These are phyloP conservation scores for Poronia punctata DNA, from an alignment of 495 filamentous ascomycete species.

Conservation along the genomic window DNA sequence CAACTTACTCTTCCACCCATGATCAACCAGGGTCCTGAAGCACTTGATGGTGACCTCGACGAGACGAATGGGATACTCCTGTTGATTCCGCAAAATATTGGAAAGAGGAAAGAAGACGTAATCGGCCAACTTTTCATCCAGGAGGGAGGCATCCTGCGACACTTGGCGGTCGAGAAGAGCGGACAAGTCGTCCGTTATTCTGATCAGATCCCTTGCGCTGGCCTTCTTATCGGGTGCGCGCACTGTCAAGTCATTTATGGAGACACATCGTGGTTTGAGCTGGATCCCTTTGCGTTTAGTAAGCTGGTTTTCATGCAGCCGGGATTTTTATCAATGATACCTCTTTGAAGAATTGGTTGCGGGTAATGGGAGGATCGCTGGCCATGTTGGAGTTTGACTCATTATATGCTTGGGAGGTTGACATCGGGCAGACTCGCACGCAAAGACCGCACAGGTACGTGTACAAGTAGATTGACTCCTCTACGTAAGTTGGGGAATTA, in stretches of 20 bases:
- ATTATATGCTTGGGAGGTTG: conserved; percentile 4
- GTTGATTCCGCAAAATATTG: conserved; percentile 72
- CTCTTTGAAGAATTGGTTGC: conserved; percentile 38
- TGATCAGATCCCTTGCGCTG: conserved; percentile 47
- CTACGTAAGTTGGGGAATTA: no score
- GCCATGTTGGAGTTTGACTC: conserved; percentile 16
- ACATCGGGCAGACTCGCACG: neutral
- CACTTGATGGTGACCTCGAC: conserved; percentile 71
- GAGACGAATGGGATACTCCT: conserved; percentile 61
- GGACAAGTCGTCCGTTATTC: conserved; percentile 48
- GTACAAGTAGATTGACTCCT: no score
- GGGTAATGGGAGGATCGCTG: conserved; percentile 14
- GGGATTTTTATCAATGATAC: no score
- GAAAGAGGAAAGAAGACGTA: conserved; percentile 93
- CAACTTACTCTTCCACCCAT: conserved; percentile 70
- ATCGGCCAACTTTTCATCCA: conserved; percentile 81
- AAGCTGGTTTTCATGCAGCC: no score
- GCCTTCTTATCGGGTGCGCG: conserved; percentile 48
- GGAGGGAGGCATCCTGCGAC: conserved; percentile 38
- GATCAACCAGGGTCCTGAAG: conserved; percentile 59
- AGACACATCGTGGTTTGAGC: conserved; percentile 73
- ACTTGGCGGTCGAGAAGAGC: conserved; percentile 46
- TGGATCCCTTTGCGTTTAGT: conserved; percentile 24
- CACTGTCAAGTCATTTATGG: conserved; percentile 64
- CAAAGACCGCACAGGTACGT: no score